Evolutionary conservation across 140 eudicot genomes (phyloP), one percentile per base, ranked within the genome.

Genomic region (Ambrosia hybrid): DNA sequence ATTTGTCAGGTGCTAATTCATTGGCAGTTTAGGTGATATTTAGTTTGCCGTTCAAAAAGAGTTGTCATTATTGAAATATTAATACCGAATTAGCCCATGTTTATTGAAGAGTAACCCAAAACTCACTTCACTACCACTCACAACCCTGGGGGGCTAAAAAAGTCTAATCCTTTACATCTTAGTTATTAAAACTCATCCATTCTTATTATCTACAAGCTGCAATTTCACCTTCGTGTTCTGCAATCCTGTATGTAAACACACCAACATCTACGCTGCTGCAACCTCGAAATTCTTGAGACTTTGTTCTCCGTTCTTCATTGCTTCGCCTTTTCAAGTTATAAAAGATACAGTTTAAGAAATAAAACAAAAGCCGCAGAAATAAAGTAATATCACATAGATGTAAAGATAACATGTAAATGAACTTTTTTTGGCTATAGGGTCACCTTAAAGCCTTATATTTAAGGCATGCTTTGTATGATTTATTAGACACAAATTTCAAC

Each of bases 151-250:
- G 68, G 82, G 69, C 69, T 51, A 72, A 72, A 72, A 72, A 72
- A 78, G 78, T 78, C 74, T 70, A 65, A 65, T 72, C 70, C 64
- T 48, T 49, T 55, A 68, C 66, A 78, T 53, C 56, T 43, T 33
- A 53, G 17, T 9, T 21, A 30, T 49, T 8, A 51, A 26, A 4
- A 78, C 58, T 71, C 74, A 78, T 66, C 78, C 83, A 78, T 58
- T 72, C 51, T 78, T 78, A 72, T 78, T 78, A 78, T 78, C 78
- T 72, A 78, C 78, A 78, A 72, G 69, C 82, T 65, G 46, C 73
- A 33, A 48, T 48, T 58, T 65, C 68, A 34, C 68, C 68, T 71
- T 71, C 68, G 30, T 72, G 69, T 71, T 33, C 51, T 34, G 68
- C 77, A 57, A 43, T 66, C 63, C 64, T 72, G 78, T 63, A 72